Base-by-base conservation (phyloP, 2,329 filamentous ascomycete genomes). In the Huntiella bhutanensis region DNA sequence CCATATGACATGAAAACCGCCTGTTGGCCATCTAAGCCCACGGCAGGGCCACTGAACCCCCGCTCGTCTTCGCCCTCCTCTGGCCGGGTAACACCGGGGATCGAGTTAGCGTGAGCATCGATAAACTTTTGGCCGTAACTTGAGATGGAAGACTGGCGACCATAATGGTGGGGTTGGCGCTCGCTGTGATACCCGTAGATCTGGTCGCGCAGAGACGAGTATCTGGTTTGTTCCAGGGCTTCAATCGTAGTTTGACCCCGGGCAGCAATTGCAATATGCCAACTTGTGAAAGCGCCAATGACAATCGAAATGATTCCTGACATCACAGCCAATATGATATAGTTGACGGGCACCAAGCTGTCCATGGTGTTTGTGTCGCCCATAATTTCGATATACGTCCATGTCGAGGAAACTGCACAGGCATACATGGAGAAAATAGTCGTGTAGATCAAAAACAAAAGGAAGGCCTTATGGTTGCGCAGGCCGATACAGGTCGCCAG, bases 401-500 rank as follows among this genome's bases (percentile, higher is more conserved):
- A 96, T 34, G 70, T 67, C 5, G 71, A 77, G 5, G 83, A 77
- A 11, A 86, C 74, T n/a, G 69, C 72, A 58, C 94, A 94, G 56
- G 73, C 75, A 55, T 82, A 74, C 65, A 85, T 77, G 64, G 82
- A 87, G 64, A 94, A 94, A 2, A 94, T 51, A 3, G 80, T 83
- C 0, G 83, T 85, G 60, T 98, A 96, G 47, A 87, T 73, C 19
- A 98, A 69, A 60, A 96, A 98, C 3, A 96, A 71, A 45, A 98
- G 61, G 59, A 98, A 98, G 0, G 87, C 73, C 64, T 98, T 98
- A 69, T 95, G 92, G 63, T 98, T 98, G 57, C 76, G 77, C 52
- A 98, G 67, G 15, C 91, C 91, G 50, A 98, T 82, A 61, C 91
- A 98, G 3, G 85, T 94, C 22, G 91, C 88, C 43, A 98, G 71